Percentiles rank a stretch among this genome's conserved stretches.
phyloP scores from a whole-genome alignment of 257 asterid species.

The Nicotiana paniculata region DNA sequence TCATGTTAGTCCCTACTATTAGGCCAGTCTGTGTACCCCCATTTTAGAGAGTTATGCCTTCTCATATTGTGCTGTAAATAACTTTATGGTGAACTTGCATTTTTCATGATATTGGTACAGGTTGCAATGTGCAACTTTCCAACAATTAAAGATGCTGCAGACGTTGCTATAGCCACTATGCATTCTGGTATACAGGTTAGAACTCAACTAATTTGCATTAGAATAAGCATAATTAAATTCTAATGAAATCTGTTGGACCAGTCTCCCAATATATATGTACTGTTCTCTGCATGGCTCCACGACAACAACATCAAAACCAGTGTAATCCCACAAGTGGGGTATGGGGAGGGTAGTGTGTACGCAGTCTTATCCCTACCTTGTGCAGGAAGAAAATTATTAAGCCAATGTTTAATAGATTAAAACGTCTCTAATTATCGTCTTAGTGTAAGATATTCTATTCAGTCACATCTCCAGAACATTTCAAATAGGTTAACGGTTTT shows the following conservation, averaged over 20 bases:
- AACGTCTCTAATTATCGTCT: neutral
- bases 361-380: too few species aligned
- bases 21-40: neutral
- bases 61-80: neutral
- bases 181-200: conserved; percentile 85
- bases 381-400: neutral
- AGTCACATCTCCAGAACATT: neutral
- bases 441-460: neutral
- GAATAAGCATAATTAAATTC: neutral
- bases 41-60: neutral
- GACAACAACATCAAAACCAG: too few species aligned
- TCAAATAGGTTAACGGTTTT: neutral
- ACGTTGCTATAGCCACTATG: conserved; percentile 95
- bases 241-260: neutral
- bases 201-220: conserved; percentile 7
- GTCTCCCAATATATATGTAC: neutral
- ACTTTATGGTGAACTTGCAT: neutral
- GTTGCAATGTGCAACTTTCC: conserved; percentile 98
- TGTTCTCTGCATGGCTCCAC: neutral
- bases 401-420: neutral
- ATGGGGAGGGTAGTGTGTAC: too few species aligned
- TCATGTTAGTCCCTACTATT: neutral
- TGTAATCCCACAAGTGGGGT: too few species aligned
- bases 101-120: conserved; percentile 27
- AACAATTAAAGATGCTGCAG: conserved; percentile 92